Conservation (phyloP, 805 yeast species). For the Wickerhamiella kurtzmanii region DNA sequence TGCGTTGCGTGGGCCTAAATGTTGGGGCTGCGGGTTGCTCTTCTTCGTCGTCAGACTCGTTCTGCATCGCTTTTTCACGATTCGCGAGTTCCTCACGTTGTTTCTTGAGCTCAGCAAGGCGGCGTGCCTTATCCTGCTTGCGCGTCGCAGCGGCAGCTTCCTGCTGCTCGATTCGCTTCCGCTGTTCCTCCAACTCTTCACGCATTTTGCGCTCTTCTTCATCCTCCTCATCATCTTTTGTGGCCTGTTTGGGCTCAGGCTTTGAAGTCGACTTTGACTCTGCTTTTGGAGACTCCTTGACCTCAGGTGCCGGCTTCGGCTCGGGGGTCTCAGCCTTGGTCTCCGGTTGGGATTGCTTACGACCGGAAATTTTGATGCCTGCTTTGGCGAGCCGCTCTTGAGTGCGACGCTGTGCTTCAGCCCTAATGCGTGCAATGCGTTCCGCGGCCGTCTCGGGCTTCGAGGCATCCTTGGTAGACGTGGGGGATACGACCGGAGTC, state of each 20-base stretch:
- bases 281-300: not conserved
- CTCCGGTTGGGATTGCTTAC: not conserved
- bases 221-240: constrained; percentile 26
- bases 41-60: constrained; percentile 19
- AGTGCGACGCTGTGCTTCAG: constrained; percentile 21
- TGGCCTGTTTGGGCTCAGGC: constrained; percentile 5
- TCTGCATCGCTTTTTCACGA: constrained; percentile 20
- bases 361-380: constrained; percentile 15
- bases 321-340: not conserved
- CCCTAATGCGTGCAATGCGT: constrained; percentile 21
- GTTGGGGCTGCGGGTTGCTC: constrained; percentile 9
- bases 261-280: not conserved
- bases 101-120: constrained; percentile 19
- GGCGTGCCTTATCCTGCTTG: constrained; percentile 22
- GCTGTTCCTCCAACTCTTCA: constrained; percentile 28
- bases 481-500: not conserved
- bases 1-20: constrained; percentile 5
- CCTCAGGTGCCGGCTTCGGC: not conserved
- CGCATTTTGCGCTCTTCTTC: constrained; percentile 30
- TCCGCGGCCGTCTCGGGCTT: constrained; percentile 19
- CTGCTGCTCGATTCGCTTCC: constrained; percentile 26
- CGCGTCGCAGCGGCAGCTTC: constrained; percentile 22
- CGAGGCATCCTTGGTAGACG: not conserved
- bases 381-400: constrained; percentile 20
- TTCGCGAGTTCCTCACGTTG: constrained; percentile 18